phyloP scores from a whole-genome alignment of 2,329 filamentous ascomycete genomes.

The Biscogniauxia mediterranea region DNA sequence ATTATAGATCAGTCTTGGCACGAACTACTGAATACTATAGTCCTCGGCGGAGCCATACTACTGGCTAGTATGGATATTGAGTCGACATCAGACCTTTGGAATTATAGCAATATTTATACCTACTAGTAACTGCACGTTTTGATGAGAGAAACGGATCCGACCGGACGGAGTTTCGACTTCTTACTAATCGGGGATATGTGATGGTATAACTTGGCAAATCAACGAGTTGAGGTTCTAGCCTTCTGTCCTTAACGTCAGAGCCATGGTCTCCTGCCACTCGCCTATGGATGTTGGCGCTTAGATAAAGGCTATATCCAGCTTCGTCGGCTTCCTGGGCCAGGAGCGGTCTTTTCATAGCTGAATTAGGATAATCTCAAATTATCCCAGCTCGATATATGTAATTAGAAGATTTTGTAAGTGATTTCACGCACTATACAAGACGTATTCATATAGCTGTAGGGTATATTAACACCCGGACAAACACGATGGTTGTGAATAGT shows the following conservation, averaged over 20 bases:
- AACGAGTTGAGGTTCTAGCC: background rate
- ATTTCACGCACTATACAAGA: background rate
- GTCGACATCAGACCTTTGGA: too few relatives aligned
- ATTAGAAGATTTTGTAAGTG: background rate
- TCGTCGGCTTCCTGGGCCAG: background rate
- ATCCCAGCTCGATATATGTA: background rate
- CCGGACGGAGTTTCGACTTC: background rate
- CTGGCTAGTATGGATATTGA: too few relatives aligned
- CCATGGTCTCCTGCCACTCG: background rate
- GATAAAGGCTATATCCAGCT: background rate
- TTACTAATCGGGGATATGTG: background rate
- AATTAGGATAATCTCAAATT: background rate
- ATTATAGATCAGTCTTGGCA: too few relatives aligned
- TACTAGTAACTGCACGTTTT: too few relatives aligned
- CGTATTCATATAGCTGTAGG: too few relatives aligned
- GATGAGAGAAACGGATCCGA: background rate
- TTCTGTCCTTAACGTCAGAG: background rate
- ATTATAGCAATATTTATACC: too few relatives aligned
- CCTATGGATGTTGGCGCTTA: background rate
- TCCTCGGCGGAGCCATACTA: too few relatives aligned
- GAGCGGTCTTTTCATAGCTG: background rate
- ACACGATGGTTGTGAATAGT: constrained; percentile 18
- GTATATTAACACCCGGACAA: too few relatives aligned
- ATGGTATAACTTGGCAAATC: background rate
- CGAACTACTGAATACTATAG: too few relatives aligned